Evolutionary conservation across 2,329 filamentous ascomycete species (phyloP).

Genomic region (Trichophyton equinum): DNA sequence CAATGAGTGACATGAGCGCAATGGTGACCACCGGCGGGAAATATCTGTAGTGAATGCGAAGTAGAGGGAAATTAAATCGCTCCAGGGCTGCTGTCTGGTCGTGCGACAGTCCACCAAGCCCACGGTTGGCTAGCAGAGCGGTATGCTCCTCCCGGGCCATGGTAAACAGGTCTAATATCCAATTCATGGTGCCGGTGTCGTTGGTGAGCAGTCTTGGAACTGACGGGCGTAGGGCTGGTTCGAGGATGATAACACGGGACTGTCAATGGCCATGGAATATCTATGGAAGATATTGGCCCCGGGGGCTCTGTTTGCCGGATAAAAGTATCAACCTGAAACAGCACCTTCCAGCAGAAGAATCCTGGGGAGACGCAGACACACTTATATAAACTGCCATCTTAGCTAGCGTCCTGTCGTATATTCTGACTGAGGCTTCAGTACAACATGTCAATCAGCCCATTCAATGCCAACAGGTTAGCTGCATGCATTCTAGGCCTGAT

Average conservation of each 20-base stretch:
- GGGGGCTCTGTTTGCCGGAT: neutral
- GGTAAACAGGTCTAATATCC: neutral
- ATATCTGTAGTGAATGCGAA: neutral
- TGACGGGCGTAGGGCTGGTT: neutral
- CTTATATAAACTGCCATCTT: neutral
- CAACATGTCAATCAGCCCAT: neutral
- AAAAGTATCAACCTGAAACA: neutral
- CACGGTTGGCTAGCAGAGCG: neutral
- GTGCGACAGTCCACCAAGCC: neutral
- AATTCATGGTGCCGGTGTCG: neutral
- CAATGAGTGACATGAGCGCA: conserved; percentile 33
- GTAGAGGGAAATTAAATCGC: neutral
- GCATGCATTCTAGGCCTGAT: neutral
- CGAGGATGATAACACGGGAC: neutral
- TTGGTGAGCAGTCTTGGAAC: neutral
- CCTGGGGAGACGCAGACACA: neutral
- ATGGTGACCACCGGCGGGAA: neutral
- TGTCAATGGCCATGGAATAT: neutral
- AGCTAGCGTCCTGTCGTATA: neutral
- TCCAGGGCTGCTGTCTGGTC: neutral
- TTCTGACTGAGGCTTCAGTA: neutral
- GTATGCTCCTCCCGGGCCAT: neutral
- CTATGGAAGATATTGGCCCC: neutral
- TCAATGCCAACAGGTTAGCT: neutral
- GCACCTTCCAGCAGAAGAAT: neutral